Evolutionary conservation across 192 early-diverging fungal genomes (phyloP), one percentile per base, ranked within the genome.

Genomic region (Coemansia sp.): DNA sequence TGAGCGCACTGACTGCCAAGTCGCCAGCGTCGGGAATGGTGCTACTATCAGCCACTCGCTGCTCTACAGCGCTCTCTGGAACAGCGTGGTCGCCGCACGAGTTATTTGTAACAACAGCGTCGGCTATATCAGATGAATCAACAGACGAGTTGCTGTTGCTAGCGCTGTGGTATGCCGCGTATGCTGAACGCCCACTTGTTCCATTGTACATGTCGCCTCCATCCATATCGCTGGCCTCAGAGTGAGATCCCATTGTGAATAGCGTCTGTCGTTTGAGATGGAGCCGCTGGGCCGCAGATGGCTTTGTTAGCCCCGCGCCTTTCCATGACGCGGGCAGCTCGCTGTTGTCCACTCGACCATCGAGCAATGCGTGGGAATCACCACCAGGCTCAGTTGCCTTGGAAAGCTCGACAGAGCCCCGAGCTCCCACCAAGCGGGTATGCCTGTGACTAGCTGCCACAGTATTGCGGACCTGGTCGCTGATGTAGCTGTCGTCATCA

Each of bases 201-300:
- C 25, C 50, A 8, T 58, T 62, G 53, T 64, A 65, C 2, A 11
- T 32, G 39, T 63, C 78, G 12, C 50, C 53, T 11, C 63, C 63
- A 34, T 75, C 78, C n/a, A 71, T 62, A 53, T 82, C 80, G 63
- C 80, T 82, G 32, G 70, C 41, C 37, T 82, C 80, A 27, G 80
- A 82, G 29, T 82, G 68, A 1, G 80, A 82, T 27, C 75, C 80
- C 75, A 82, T 77, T 29, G 72, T 82, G 31, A 82, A 82, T 44
- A 82, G 63, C 19, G 80, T 66, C 72, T 77, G 71, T 4, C 80
- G 68, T 37, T 34, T 48, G 23, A 58, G 29, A 14, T 64, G 69
- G 19, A 51, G 46, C 31, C 42, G 48, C 41, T 48, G 62, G n/a
- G 46, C 29, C 6, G 37, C 27, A 27, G 44, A 27, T 61, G 59